Conservation (phyloP, 2,329 filamentous ascomycete species). For the Xylaria sp. region DNA sequence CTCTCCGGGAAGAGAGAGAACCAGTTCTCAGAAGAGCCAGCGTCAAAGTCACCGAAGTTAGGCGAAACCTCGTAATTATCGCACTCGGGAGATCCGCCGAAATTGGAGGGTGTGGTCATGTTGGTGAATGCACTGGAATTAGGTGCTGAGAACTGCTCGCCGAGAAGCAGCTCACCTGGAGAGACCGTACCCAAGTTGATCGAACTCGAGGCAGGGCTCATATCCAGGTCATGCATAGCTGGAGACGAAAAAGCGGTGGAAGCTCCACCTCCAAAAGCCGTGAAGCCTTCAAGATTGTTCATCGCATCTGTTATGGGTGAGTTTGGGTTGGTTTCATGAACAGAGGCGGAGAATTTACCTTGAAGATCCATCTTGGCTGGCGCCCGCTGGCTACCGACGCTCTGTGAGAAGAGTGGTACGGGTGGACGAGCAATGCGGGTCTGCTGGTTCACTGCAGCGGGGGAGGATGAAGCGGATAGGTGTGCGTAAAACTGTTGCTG, state of each 20-base stretch:
- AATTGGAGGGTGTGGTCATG: slow-evolving; percentile 84
- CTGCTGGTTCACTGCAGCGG: slow-evolving; percentile 66
- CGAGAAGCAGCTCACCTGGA: slow-evolving; percentile 80
- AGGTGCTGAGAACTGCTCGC: slow-evolving; percentile 78
- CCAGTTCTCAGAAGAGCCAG: slow-evolving; percentile 69
- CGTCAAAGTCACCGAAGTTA: slow-evolving; percentile 71
- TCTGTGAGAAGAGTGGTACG: slow-evolving; percentile 76
- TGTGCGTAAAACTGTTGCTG: slow-evolving; percentile 73
- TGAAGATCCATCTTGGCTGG: slow-evolving; percentile 64
- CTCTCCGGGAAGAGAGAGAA: slow-evolving; percentile 75
- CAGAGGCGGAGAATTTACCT: slow-evolving; percentile 57
- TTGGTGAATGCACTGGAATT: slow-evolving; percentile 85
- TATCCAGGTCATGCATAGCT: slow-evolving; percentile 63
- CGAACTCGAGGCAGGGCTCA: slow-evolving; percentile 59
- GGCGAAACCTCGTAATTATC: slow-evolving; percentile 83
- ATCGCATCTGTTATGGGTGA: slow-evolving; percentile 61
- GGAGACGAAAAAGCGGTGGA: slow-evolving; percentile 64
- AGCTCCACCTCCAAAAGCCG: slow-evolving; percentile 63
- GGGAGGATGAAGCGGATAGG: slow-evolving; percentile 68
- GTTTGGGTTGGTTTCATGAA: slow-evolving; percentile 28
- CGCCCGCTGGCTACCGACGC: slow-evolving; percentile 60
- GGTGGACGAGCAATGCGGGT: slow-evolving; percentile 68
- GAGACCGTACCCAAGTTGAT: slow-evolving; percentile 78
- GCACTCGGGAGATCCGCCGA: slow-evolving; percentile 79
- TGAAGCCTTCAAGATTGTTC: slow-evolving; percentile 68